A percentile compares a stretch with the other conserved stretches of the same genome.
phyloP scores from a whole-genome alignment of 345 rosid species.

The Rhodamnia argentea region DNA sequence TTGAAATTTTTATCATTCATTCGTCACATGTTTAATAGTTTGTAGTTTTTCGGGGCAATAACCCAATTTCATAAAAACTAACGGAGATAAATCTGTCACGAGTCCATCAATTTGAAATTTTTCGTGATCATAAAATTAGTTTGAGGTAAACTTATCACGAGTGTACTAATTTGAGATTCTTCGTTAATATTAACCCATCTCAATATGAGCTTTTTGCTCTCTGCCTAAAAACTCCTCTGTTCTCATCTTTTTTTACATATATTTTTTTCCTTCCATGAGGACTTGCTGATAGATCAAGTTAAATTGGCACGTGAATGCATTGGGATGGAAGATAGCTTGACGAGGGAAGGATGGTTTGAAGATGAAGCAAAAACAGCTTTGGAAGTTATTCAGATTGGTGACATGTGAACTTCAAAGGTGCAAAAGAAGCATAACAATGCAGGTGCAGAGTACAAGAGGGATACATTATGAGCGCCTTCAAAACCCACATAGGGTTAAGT shows the following conservation, averaged over 20 bases:
- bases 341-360: not conserved
- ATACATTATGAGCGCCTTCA: not conserved
- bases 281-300: not conserved
- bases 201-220: not conserved
- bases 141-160: too few species aligned
- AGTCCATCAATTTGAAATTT: rapidly evolving
- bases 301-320: not conserved
- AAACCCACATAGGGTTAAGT: not conserved
- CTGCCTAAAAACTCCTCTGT: not conserved
- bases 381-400: not conserved
- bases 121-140: too few species aligned
- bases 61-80: too few species aligned
- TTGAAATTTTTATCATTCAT: too few species aligned
- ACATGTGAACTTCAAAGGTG: not conserved
- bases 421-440: not conserved
- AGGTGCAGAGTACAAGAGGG: not conserved
- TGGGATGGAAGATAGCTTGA: not conserved
- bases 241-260: not conserved
- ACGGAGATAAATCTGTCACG: too few species aligned
- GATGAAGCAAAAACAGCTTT: not conserved
- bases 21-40: too few species aligned
- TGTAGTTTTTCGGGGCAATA: too few species aligned
- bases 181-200: not conserved
- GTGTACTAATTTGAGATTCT: too few species aligned
- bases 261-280: not conserved